These are phyloP conservation scores for Ceratopteris richardii DNA, from an alignment of 75 land plant species.

Conservation along the genomic window DNA sequence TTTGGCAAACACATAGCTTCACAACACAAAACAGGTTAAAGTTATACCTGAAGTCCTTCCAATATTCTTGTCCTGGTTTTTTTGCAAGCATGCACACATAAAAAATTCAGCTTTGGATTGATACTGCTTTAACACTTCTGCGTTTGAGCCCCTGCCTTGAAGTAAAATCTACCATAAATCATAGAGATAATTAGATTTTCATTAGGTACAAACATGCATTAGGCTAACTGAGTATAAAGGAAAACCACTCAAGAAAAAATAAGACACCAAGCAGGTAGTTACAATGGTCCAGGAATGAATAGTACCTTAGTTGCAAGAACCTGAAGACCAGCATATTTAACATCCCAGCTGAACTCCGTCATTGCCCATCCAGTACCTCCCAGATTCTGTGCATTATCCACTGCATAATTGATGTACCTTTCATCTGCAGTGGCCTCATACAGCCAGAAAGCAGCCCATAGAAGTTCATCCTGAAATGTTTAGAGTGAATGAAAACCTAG, in stretches of 20 bases:
- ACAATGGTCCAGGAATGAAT: too few relatives aligned
- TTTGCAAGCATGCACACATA: constrained; percentile 43
- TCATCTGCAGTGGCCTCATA: constrained; percentile 43
- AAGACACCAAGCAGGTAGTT: too few relatives aligned
- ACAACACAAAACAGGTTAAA: too few relatives aligned
- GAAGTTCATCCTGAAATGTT: constrained; percentile 50
- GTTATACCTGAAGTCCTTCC: constrained; percentile 40
- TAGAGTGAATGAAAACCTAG: background rate
- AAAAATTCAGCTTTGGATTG: constrained; percentile 42
- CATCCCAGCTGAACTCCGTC: constrained; percentile 76
- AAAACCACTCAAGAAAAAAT: too few relatives aligned
- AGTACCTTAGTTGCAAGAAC: constrained; percentile 59
- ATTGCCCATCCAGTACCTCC: constrained; percentile 60
- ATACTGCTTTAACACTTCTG: constrained; percentile 21
- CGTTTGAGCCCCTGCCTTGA: constrained; percentile 4
- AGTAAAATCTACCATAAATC: constrained; percentile 5
- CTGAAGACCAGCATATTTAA: constrained; percentile 78
- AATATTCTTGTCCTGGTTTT: constrained; percentile 38
- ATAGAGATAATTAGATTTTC: too few relatives aligned
- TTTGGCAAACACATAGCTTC: too few relatives aligned
- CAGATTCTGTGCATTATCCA: constrained; percentile 27
- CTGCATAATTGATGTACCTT: constrained; percentile 43
- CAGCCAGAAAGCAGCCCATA: constrained; percentile 84
- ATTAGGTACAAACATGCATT: too few relatives aligned
- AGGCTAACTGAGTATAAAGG: too few relatives aligned